phyloP scores from a whole-genome alignment of 768 basidiomycete genomes.

The Boletus barrowsii region DNA sequence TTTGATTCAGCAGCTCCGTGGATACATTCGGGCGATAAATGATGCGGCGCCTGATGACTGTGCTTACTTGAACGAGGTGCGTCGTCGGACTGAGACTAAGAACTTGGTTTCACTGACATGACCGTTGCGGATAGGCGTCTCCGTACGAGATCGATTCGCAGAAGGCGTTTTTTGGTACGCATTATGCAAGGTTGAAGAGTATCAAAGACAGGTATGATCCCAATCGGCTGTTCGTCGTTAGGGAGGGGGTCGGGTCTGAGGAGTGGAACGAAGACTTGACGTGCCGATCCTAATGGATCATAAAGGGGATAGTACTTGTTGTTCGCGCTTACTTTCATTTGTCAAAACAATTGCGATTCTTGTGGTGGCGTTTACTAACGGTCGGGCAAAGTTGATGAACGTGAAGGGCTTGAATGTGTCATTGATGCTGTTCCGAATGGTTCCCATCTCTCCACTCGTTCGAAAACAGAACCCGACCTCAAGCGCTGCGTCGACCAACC shows the following conservation, averaged over 20 bases:
- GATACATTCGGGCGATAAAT: conserved; percentile 15
- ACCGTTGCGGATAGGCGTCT: conserved; percentile 33
- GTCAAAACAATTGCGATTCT: too few species aligned
- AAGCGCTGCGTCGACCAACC: too few species aligned
- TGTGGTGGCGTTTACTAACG: too few species aligned
- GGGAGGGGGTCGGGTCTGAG: conserved; percentile 25
- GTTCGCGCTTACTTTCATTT: too few species aligned
- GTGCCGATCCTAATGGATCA: conserved; percentile 3
- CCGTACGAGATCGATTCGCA: conserved; percentile 39
- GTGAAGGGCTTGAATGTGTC: too few species aligned
- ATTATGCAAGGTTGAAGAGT: conserved; percentile 37
- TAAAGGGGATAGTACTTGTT: too few species aligned
- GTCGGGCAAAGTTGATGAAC: too few species aligned
- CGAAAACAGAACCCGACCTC: too few species aligned
- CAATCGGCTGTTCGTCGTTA: conserved; percentile 7
- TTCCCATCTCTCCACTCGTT: too few species aligned
- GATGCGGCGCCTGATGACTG: conserved; percentile 18
- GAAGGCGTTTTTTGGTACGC: conserved; percentile 43
- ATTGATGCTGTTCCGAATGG: too few species aligned
- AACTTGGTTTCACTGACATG: too few species aligned
- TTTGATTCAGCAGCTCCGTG: conserved; percentile 5
- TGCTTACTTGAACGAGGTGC: background rate
- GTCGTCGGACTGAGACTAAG: background rate
- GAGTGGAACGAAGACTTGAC: conserved; percentile 12
- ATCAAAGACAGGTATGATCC: conserved; percentile 36